These are phyloP conservation scores for Cercospora beticola DNA, from an alignment of 2,329 filamentous ascomycete species.

Conservation along the genomic window DNA sequence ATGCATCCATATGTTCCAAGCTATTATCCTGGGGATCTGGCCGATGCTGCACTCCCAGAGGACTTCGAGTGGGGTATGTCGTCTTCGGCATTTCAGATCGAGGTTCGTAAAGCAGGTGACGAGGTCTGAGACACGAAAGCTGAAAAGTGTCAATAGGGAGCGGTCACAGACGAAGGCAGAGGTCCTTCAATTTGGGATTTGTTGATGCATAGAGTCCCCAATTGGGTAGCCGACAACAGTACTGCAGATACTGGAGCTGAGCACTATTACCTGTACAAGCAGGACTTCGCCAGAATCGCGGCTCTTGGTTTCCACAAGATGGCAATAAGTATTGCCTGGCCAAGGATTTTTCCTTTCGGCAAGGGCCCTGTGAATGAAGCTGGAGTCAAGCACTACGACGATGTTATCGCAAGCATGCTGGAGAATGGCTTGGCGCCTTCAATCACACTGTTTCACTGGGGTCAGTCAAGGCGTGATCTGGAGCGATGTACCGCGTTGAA, in stretches of 20 bases:
- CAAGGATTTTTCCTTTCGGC: conserved; percentile 51
- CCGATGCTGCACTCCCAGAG: conserved; percentile 39
- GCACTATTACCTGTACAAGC: conserved; percentile 20
- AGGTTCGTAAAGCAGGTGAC: conserved; percentile 17
- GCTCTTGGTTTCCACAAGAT: conserved; percentile 38
- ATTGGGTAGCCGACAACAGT: conserved; percentile 40
- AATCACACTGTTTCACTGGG: conserved; percentile 51
- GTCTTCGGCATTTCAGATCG: conserved; percentile 36
- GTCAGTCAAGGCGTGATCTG: conserved; percentile 24
- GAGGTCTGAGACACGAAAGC: background rate
- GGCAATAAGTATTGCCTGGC: conserved; percentile 51
- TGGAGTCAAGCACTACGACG: conserved; percentile 50
- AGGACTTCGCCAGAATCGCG: conserved; percentile 38
- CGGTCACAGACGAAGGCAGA: conserved; percentile 33
- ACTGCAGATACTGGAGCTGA: conserved; percentile 26
- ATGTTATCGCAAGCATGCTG: conserved; percentile 47
- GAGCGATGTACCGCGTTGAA: no score
- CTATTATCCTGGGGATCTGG: conserved; percentile 35
- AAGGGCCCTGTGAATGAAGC: conserved; percentile 49
- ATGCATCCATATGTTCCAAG: conserved; percentile 48
- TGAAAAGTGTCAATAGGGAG: conserved; percentile 23
- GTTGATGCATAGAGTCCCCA: conserved; percentile 32
- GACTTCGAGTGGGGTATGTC: conserved; percentile 39
- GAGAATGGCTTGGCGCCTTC: conserved; percentile 46
- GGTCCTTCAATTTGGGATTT: conserved; percentile 31